Evolutionary conservation across 108 stramenopile genomes (phyloP), one percentile per base, ranked within the genome.

Genomic region (Nannochloropsis salina): DNA sequence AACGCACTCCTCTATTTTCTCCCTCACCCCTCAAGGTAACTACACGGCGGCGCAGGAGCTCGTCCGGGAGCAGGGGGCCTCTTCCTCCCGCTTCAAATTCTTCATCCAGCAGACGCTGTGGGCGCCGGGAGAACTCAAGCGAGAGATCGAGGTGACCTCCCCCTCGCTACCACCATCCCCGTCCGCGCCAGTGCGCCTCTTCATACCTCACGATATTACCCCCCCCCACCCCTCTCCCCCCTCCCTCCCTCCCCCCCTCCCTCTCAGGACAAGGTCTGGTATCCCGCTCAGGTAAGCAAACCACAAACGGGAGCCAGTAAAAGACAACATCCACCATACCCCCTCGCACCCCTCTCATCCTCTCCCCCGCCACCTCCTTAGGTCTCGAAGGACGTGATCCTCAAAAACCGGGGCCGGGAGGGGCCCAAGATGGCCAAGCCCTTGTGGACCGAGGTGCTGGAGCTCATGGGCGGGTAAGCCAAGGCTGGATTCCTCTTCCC

Each of bases 371-470:
- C 61, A 20, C 4, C 61, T 74, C n/a, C 61, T 1, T n/a, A 74
- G 61, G 61, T 74, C 61, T 74, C 61, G 20, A 74, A 74, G 61
- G 61, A 74, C 61, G 61, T 74, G 61, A 74, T 74, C 61, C 61
- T 74, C 20, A 74, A 74, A n/a, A 74, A 74, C 61, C 61, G 61
- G 20, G 61, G 61, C 61, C 61, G 61, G 61, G 61, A 74, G 4
- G 61, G 61, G 3, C 61, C 61, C 61, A 74, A 74, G 61, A 74
- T 74, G 61, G 61, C 61, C 61, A 74, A 74, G 61, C 61, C 61
- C 5, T 4, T 74, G 61, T 74, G 61, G 61, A 3, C 61, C 61
- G 61, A 74, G 61, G n/a, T 74, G 2, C 61, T 74, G 61, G 61
- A 74, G 61, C 61, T 74, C 1, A 74, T 74, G 61, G 61, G 61